Evolutionary conservation across 2,329 filamentous ascomycete genomes (phyloP).

Genomic region (Cadophora sp.): DNA sequence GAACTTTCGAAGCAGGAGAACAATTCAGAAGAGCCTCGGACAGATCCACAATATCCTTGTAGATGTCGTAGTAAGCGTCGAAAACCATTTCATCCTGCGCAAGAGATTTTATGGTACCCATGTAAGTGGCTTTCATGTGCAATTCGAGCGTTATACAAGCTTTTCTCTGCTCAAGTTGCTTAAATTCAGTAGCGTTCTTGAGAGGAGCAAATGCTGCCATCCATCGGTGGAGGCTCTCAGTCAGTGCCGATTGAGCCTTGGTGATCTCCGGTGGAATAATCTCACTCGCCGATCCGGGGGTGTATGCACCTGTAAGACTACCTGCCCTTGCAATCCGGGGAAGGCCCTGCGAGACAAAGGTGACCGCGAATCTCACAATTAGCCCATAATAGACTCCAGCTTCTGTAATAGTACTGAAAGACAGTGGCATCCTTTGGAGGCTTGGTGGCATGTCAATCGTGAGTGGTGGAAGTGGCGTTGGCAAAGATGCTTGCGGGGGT

Average conservation of each 20-base stretch:
- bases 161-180: constrained; percentile 18
- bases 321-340: constrained; percentile 20
- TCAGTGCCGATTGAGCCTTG: constrained; percentile 20
- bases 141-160: constrained; percentile 22
- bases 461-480: constrained; percentile 16
- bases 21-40: constrained; percentile 22
- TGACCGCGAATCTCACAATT: constrained; percentile 23
- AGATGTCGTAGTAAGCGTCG: constrained; percentile 20
- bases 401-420: constrained; percentile 19
- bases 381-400: constrained; percentile 15
- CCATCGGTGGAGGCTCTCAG: constrained; percentile 21
- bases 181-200: constrained; percentile 5
- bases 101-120: constrained; percentile 19
- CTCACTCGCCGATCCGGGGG: constrained; percentile 2
- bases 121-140: constrained; percentile 27
- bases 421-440: constrained; percentile 16
- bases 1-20: constrained; percentile 16
- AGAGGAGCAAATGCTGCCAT: constrained; percentile 22
- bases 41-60: constrained; percentile 23
- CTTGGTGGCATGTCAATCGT: constrained; percentile 16
- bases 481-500: constrained; percentile 4
- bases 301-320: constrained; percentile 21
- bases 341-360: constrained; percentile 18
- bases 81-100: constrained; percentile 23
- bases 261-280: constrained; percentile 17